Conservation (phyloP, 495 filamentous ascomycete genomes). For the Neurospora tetrasperma region DNA sequence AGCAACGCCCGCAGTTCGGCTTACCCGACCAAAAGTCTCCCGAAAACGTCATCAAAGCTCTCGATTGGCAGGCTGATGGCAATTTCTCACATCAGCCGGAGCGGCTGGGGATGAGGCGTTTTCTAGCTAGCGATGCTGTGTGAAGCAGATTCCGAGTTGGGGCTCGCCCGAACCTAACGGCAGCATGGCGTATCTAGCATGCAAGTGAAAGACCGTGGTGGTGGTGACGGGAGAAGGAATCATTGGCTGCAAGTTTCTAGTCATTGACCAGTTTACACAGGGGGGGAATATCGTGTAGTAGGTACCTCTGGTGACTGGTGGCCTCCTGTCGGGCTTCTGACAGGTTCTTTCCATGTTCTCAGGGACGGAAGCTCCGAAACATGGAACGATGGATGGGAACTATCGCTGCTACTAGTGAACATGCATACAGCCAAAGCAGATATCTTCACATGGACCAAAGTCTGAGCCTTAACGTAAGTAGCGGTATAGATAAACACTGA, state of each 20-base stretch:
- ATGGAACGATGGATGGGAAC: background rate
- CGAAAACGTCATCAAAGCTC: background rate
- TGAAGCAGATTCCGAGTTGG: background rate
- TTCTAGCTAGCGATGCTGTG: background rate
- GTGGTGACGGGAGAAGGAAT: background rate
- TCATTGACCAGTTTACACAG: background rate
- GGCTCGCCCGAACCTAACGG: background rate
- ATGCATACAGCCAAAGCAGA: background rate
- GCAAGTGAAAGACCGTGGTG: background rate
- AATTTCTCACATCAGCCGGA: background rate
- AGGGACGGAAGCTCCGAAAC: background rate
- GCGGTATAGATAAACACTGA: background rate
- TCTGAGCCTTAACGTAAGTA: background rate
- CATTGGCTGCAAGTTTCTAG: background rate
- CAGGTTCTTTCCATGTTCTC: background rate
- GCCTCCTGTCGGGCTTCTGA: background rate
- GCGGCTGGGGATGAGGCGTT: background rate
- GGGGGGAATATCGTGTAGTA: background rate
- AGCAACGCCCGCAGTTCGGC: background rate
- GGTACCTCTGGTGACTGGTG: background rate
- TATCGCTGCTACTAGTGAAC: background rate
- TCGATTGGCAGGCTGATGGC: background rate
- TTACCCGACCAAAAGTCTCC: background rate
- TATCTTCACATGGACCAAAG: background rate
- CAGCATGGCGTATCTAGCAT: background rate